Base-by-base conservation (phyloP, 805 yeast genomes). In the Wilhelminamyces savonicus region DNA sequence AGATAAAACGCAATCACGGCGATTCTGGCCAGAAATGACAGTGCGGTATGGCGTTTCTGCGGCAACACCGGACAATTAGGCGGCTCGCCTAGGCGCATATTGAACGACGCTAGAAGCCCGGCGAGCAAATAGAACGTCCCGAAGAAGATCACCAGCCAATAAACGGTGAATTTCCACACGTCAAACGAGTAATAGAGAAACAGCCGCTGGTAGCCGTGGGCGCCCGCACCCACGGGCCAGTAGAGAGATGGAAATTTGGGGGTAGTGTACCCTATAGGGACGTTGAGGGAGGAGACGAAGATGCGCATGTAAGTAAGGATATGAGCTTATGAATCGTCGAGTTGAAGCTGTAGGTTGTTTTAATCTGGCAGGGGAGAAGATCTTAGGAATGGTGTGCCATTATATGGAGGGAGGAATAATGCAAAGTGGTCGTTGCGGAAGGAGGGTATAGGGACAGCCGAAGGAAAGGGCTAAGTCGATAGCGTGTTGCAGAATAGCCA, bases 211-310 rank as follows among this genome's bases (percentile, higher is more conserved):
- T 64, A 76, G 12, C 46, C 37, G 2, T 60, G 53, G 21, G 56
- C 47, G 9, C 57, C 52, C 11, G 48, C 28, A 1, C 67, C 67
- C 2, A 74, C 41, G 0, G 94, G 95, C 82, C 87, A 80, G 46
- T 66, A 69, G 18, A 90, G 54, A 3, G 94, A 78, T 4, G 97
- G 97, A 46, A 88, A 90, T 11, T 45, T 32, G 1, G 97, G 97
- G 1, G 78, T 65, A 9, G 62, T 59, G 56, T 90, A 90, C 19
- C 95, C 96, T 5, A 84, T 75, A 2, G 97, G 96, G 2, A 77
- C 64, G 40, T 72, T 71, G 13, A 64, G 57, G 11, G 71, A 60
- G n/a, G 70, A 50, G 34, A 63, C 68, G 32, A 52, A 50, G 18
- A 49, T 40, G 26, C 38, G 36, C 55, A 52, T 52, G 23, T 8